Base-by-base conservation (phyloP, 2,329 filamentous ascomycete species). In the Xylaria sp. region DNA sequence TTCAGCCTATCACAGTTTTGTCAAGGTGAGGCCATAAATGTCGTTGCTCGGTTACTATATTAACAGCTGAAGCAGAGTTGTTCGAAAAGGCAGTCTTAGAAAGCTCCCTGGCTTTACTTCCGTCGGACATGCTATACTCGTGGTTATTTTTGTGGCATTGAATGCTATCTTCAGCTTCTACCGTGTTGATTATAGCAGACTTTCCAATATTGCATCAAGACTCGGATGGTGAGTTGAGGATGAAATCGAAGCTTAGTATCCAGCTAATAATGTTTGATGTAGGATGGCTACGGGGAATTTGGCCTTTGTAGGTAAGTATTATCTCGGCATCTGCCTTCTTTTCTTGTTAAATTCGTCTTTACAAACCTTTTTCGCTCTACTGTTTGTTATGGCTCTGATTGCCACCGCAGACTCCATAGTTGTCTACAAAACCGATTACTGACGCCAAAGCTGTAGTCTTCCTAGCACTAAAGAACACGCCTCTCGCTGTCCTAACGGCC, bases 251-350 rank as follows among this genome's bases (percentile, higher is more conserved):
- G 23, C 50, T 18, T 15, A 2, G 25, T 45, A 23, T 25, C 46
- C 13, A 30, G 30, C 70, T 75, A 69, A 76, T 61, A 67, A 76
- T 58, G 59, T 20, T 23, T 32, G 36, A 20, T 55, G 9, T 12
- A 86, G 85, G 85, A 78, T 86, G 74, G 76, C 81, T 0, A 73
- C 81, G 13, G 78, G 74, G 36, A 86, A 86, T 62, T 70, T 85
- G 39, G 78, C 78, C 13, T 60, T 70, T 46, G 62, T 70, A 4
- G 61, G 68, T 70, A 18, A 65, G 68, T 64, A 62, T 15, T 20
- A 59, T 63, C 43, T 34, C 18, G 4, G n/a, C 5, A 39, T 12
- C 25, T 12, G 25, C n/a, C 28, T 12, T 20, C n/a, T 32, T 25
- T 8, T 20, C 41, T 10, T 25, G 23, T 18, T 5, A 5, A 10